Base-by-base conservation (phyloP, 768 basidiomycete genomes). In the Clitopilus passeckerianus region DNA sequence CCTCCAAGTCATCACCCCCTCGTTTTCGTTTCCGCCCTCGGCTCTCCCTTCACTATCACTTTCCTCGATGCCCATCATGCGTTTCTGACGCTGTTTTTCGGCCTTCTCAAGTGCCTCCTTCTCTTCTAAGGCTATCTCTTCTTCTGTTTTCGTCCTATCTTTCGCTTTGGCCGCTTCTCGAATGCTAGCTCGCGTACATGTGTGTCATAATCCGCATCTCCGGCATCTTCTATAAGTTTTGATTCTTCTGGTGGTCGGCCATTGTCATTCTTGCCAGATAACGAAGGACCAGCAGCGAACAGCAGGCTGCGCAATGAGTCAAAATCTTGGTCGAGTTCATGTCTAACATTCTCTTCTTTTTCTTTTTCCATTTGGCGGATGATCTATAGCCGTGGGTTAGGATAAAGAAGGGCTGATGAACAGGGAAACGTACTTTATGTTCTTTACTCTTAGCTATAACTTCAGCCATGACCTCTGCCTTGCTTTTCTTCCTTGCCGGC, bases 371-470 rank as follows among this genome's bases (percentile, higher is more conserved):
- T 80, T 81, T 98, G 95, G n/a, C 96, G 76, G 63, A 83, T 86
- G 57, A 91, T 74, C 96, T 98, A 59, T 43, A 23, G 54, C 37
- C 9, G 27, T 33, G 61, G 34, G 46, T 1, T 5, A 52, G 33
- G 43, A 54, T 30, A 59, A 34, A 60, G 12, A 54, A 34, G 23
- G 14, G 46, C 9, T 58, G 57, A 46, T 60, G 33, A 35, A 74
- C 20, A 18, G 58, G 34, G 10, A n/a, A 35, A n/a, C 12, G 23
- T 65, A 93, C 96, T 79, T 96, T 98, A 76, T 98, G 86, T 54
- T 87, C 86, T 73, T 99, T 99, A 74, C 93, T 95, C 74, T 98
- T 99, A 1, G 93, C 91, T 50, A 99, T 93, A 34, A 99, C 91
- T 71, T 99, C 97, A 0, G 91, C 85, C 97, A 99, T 98, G 61